Percentiles rank a stretch among this genome's conserved stretches.
phyloP scores from a whole-genome alignment of 31 red algal species.

The Odonthalia washingtoniensis region DNA sequence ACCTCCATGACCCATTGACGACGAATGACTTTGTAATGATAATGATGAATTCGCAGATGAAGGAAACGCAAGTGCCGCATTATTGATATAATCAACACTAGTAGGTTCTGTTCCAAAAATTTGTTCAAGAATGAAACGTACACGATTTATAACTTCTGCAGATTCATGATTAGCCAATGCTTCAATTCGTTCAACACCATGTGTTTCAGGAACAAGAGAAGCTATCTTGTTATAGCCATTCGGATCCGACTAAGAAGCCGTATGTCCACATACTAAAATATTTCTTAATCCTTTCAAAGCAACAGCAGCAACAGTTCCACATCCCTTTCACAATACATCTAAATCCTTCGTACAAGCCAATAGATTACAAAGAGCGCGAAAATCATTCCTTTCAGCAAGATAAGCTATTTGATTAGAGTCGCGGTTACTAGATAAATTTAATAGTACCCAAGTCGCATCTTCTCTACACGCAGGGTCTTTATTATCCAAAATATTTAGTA shows the following conservation, averaged over 20 bases:
- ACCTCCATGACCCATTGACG: slow-evolving; percentile 29
- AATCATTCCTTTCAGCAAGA: too few species aligned
- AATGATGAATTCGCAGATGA: slow-evolving; percentile 2
- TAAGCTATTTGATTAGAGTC: too few species aligned
- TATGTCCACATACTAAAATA: slow-evolving; percentile 84
- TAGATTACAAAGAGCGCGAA: slow-evolving; percentile 87
- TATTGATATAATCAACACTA: slow-evolving; percentile 36
- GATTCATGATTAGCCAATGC: slow-evolving; percentile 72
- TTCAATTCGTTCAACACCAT: slow-evolving; percentile 97
- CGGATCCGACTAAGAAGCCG: slow-evolving; percentile 45
- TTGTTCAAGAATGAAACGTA: slow-evolving; percentile 70
- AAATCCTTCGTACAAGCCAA: slow-evolving; percentile 93
- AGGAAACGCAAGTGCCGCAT: not conserved
- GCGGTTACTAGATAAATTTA: too few species aligned
- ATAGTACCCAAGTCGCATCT: too few species aligned
- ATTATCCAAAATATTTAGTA: slow-evolving; percentile 80
- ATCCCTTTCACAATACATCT: slow-evolving; percentile 98
- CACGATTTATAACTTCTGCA: slow-evolving; percentile 80
- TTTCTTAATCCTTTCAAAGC: slow-evolving; percentile 95
- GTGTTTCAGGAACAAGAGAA: slow-evolving; percentile 79
- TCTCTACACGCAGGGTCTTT: slow-evolving; percentile 92
- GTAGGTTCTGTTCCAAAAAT: slow-evolving; percentile 91
- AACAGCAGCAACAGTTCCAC: too few species aligned
- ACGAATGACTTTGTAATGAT: slow-evolving; percentile 15
- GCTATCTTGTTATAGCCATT: slow-evolving; percentile 84